Evolutionary conservation across 2,329 filamentous ascomycete species (phyloP), one percentile per base, ranked within the genome.

Genomic region (Trichoderma endophyticum): DNA sequence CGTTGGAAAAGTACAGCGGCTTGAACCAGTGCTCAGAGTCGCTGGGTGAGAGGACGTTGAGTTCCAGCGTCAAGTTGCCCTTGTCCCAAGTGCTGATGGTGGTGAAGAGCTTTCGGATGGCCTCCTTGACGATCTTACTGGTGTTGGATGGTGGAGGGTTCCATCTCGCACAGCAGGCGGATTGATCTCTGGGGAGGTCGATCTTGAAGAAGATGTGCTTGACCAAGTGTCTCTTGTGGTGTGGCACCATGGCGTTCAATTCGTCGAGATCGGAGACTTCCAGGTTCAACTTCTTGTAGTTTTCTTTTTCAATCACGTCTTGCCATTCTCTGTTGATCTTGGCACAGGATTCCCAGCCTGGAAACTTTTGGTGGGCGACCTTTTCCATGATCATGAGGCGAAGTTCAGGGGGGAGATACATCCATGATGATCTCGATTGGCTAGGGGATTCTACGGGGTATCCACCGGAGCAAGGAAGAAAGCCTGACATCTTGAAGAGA

Each of bases 241-340:
- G 73, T 14, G 15, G 71, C 4, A 69, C 51, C 59, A 78, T 73
- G 18, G 12, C 15, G 71, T 75, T 56, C 61, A 79, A 75, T 14
- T 76, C 70, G 15, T 75, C 75, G 6, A 80, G 75, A 71, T 75
- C 77, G 66, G 77, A 64, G 36, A 67, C 43, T 54, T 60, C 56
- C 36, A 82, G 70, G 36, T 76, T 78, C 1, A 81, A 62, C 70
- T 74, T 74, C 71, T 62, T 56, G 66, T 81, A 81, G 59, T 77
- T 81, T 34, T 18, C 64, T 51, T 73, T 78, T 71, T 81, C 78
- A 34, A 82, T 65, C 71, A 77, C 64, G 60, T 66, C 14, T 71
- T 80, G 79, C 80, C 79, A 82, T 77, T 81, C 80, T 75, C 67
- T 79, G 75, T 78, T 81, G 9, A 81, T 78, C 59, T 78, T 77